Evolutionary conservation across 805 yeast genomes (phyloP).

Genomic region (Barnettozyma californica): DNA sequence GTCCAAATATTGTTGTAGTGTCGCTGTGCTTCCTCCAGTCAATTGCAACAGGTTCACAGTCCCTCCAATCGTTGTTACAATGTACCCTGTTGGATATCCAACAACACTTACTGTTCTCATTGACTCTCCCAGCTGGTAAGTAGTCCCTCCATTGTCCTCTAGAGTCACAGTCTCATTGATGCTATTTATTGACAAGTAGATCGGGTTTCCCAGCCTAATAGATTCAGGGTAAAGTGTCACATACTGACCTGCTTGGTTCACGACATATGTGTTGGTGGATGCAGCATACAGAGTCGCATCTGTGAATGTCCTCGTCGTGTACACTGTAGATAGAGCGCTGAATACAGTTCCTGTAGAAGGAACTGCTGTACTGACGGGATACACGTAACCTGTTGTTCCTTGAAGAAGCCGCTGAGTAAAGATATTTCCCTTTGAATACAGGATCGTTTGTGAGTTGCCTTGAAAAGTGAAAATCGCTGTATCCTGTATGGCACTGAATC

Average conservation of each 20-base stretch:
- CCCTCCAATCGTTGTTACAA: not conserved
- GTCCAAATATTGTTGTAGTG: not conserved
- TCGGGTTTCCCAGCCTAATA: not conserved
- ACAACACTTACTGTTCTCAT: not conserved
- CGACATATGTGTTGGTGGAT: not conserved
- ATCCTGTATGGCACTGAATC: not conserved
- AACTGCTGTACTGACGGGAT: not conserved
- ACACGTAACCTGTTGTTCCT: not conserved
- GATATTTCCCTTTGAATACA: not conserved
- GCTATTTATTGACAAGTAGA: not conserved
- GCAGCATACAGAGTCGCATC: not conserved
- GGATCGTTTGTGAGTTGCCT: not conserved
- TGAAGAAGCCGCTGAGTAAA: not conserved
- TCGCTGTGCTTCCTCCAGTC: slow-evolving; percentile 2
- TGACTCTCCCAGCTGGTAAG: not conserved
- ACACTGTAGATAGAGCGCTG: not conserved
- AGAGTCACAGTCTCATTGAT: not conserved
- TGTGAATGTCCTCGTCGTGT: not conserved
- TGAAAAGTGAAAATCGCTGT: not conserved
- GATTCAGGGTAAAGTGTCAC: not conserved
- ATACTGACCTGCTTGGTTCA: not conserved
- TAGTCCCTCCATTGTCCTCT: slow-evolving; percentile 2
- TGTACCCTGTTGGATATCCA: slow-evolving; percentile 4
- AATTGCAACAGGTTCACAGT: not conserved
- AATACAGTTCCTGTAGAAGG: not conserved